Evolutionary conservation across 2,329 filamentous ascomycete genomes (phyloP), one percentile per base, ranked within the genome.

Genomic region (Fonsecaea multimorphosa): DNA sequence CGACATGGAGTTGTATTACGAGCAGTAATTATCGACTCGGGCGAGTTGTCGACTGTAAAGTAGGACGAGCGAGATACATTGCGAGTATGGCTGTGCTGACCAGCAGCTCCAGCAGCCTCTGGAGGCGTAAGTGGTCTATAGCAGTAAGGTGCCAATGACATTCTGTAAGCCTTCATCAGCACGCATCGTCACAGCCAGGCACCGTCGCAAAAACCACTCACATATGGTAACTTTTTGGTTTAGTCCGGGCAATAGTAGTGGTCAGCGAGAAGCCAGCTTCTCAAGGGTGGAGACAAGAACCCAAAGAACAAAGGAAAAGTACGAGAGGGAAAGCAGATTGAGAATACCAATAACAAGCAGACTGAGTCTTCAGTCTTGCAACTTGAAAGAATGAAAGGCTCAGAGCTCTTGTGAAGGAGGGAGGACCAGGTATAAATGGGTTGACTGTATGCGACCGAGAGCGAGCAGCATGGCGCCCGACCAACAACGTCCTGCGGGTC

Each of bases 1-100:
- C 85, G 83, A 60, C 84, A 85, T 60, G 91, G 91, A 12, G 90
- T 93, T 60, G 88, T 90, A 72, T 87, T 83, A 71, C 85, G 83
- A 22, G 89, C 44, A 60, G 44, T 91, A 80, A 86, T 84, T 72
- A 87, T 82, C 51, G 90, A 91, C 76, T 90, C 90, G 51, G 86
- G 86, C 36, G 86, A 86, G 52, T 89, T 91, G 76, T 90, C 85
- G 73, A 86, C 84, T 59, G 89, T 90, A 68, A 63, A 71, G 81
- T 88, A 83, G 71, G 78, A 82, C 69, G 78, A 90, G 73, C 87
- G 80, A 68, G 90, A 91, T 58, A 85, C 84, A 73, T 87, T 86
- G 74, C 87, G 87, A 76, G 81, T 83, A 76, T 91, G 87, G 57
- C 66, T 72, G 58, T 72, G 69, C 58, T 72, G 73, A 64, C 77